These are phyloP conservation scores for Sporothrix brasiliensis DNA, from an alignment of 2,329 filamentous ascomycete species.

Conservation along the genomic window DNA sequence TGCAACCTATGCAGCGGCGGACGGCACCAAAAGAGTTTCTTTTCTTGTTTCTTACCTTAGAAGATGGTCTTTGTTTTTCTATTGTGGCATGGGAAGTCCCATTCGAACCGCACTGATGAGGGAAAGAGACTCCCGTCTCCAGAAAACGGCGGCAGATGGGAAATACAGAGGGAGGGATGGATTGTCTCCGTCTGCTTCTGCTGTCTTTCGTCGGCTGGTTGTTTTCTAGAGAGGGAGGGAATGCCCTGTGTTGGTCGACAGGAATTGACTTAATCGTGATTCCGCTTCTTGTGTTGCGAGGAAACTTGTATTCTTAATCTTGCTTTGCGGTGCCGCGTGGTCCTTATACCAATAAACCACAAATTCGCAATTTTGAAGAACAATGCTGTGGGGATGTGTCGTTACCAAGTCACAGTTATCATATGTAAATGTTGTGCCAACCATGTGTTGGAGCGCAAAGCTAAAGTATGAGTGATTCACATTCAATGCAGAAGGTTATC, in stretches of 20 bases:
- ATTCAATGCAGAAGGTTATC: too few relatives aligned
- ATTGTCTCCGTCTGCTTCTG: conserved; percentile 26
- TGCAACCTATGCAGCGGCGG: conserved; percentile 22
- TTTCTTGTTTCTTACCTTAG: conserved; percentile 27
- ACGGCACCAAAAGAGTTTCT: conserved; percentile 32
- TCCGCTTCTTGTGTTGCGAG: conserved; percentile 51
- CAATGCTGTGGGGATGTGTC: not conserved
- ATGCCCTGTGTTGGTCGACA: conserved; percentile 91
- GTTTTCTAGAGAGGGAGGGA: conserved; percentile 67
- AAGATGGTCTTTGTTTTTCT: conserved; percentile 26
- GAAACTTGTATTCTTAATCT: conserved; percentile 22
- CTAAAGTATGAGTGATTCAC: too few relatives aligned
- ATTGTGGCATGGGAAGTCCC: conserved; percentile 44
- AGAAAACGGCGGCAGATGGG: conserved; percentile 36
- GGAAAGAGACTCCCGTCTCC: conserved; percentile 91
- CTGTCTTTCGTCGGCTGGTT: not conserved
- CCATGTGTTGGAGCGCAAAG: too few relatives aligned
- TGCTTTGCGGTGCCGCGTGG: conserved; percentile 23
- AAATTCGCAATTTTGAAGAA: not conserved
- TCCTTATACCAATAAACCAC: conserved; percentile 1
- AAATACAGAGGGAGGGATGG: not conserved
- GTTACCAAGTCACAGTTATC: not conserved
- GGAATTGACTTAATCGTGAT: conserved; percentile 89
- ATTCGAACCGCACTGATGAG: conserved; percentile 85
- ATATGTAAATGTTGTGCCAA: not conserved